Conservation (phyloP, 345 rosid species). For the Gossypioides kirkii region DNA sequence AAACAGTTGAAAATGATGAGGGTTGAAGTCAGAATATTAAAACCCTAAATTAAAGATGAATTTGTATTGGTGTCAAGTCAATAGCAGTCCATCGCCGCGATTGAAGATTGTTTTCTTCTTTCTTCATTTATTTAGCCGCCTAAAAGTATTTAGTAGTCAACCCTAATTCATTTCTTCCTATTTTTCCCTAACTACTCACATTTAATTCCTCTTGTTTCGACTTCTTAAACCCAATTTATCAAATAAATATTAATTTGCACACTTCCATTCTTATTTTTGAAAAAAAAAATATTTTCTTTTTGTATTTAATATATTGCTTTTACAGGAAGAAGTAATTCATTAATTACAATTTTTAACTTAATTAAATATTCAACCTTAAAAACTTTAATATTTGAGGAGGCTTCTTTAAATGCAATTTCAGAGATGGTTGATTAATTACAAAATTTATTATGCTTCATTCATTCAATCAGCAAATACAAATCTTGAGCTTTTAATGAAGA, state of each 20-base stretch:
- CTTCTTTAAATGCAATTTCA: slow-evolving; percentile 29
- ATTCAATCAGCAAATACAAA: slow-evolving; percentile 13
- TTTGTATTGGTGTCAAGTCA: slow-evolving; percentile 7
- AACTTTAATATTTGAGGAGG: slow-evolving; percentile 14
- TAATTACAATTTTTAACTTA: neutral
- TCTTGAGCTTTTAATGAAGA: slow-evolving; percentile 22
- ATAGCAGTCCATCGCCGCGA: slow-evolving; percentile 21
- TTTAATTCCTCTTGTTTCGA: no score
- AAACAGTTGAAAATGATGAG: neutral
- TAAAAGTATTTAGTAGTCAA: neutral
- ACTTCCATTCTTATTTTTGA: no score
- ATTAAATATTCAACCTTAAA: slow-evolving; percentile 8
- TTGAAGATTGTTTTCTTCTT: neutral
- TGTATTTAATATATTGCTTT: no score
- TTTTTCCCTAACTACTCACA: neutral
- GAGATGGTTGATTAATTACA: slow-evolving; percentile 18
- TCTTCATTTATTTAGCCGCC: neutral
- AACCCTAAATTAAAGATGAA: neutral
- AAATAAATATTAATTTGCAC: no score
- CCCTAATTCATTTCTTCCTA: neutral
- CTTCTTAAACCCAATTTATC: neutral
- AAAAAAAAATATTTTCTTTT: no score
- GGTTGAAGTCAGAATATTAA: neutral
- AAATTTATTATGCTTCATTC: slow-evolving; percentile 15
- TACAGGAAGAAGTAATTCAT: neutral